phyloP scores from a whole-genome alignment of 1,284 basidiomycete genomes.

The Mycena citricolor region DNA sequence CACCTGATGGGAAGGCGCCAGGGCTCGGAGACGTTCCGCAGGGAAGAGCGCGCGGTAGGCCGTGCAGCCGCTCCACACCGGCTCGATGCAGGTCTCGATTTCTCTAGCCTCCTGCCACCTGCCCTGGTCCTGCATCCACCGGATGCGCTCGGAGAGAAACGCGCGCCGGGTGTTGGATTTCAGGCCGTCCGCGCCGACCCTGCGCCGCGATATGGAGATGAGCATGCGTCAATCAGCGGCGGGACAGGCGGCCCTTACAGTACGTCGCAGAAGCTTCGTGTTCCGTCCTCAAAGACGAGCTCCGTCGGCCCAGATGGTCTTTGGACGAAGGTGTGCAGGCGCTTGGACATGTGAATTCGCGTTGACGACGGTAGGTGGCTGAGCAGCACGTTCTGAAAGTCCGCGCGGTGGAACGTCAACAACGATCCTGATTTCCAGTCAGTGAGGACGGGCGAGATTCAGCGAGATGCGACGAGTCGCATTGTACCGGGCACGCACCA shows the following conservation, averaged over 20 bases:
- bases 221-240: too few relatives aligned
- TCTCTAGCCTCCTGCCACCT: conserved; percentile 18
- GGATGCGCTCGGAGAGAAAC: conserved; percentile 26
- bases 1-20: conserved; percentile 36
- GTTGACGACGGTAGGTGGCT: conserved; percentile 40
- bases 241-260: too few relatives aligned
- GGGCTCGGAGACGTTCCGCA: conserved; percentile 27
- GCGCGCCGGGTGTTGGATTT: conserved; percentile 40
- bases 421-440: conserved; percentile 41
- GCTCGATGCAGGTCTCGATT: conserved; percentile 29
- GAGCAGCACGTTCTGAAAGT: conserved; percentile 50
- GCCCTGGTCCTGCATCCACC: conserved; percentile 18
- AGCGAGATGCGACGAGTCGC: background rate
- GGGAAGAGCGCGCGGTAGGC: conserved; percentile 39
- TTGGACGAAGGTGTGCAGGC: conserved; percentile 46
- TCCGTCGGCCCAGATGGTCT: conserved; percentile 37
- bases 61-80: conserved; percentile 36
- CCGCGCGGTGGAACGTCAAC: conserved; percentile 48
- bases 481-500: conserved; percentile 34
- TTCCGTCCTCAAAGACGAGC: conserved; percentile 49
- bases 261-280: conserved; percentile 45
- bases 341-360: conserved; percentile 45
- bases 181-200: conserved; percentile 48
- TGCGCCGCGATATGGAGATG: background rate
- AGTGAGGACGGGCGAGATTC: too few relatives aligned